Evolutionary conservation across 768 basidiomycete genomes (phyloP).

Genomic region (Leccinum disarticulatum): DNA sequence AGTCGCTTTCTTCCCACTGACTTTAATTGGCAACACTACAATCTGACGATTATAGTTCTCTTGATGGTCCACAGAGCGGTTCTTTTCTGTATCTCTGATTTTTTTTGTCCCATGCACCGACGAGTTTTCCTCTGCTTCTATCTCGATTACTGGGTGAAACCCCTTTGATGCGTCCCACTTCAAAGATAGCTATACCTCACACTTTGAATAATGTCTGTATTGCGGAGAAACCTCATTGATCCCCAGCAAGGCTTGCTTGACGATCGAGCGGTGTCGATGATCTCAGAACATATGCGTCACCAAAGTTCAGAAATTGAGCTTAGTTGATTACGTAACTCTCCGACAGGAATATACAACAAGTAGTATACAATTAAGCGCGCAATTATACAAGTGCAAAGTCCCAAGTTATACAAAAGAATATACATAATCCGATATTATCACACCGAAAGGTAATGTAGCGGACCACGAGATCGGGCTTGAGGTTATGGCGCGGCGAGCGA

Average conservation of each 20-base stretch:
- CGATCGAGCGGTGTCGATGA: neutral
- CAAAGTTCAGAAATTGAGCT: neutral
- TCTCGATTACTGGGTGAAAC: neutral
- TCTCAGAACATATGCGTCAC: neutral
- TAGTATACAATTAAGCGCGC: conserved; percentile 19
- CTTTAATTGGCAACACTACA: neutral
- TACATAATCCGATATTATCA: conserved; percentile 32
- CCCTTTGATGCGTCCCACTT: neutral
- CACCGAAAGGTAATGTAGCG: conserved; percentile 17
- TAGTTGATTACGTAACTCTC: neutral
- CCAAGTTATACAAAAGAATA: conserved; percentile 32
- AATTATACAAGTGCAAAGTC: conserved; percentile 24
- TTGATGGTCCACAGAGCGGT: neutral
- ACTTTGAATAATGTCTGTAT: neutral
- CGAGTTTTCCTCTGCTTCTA: neutral
- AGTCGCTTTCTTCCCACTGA: neutral
- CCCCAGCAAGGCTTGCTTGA: neutral
- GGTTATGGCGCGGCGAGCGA: conserved; percentile 21
- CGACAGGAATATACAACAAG: conserved; percentile 6
- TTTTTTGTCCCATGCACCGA: neutral
- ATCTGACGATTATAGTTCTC: neutral
- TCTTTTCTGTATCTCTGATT: neutral
- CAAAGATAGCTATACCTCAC: neutral
- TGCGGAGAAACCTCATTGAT: neutral
- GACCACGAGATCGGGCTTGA: conserved; percentile 7